Percentiles rank a stretch among this genome's conserved stretches.
phyloP scores from a whole-genome alignment of 129 eudicot species.

The Dittrichia graveolens region DNA sequence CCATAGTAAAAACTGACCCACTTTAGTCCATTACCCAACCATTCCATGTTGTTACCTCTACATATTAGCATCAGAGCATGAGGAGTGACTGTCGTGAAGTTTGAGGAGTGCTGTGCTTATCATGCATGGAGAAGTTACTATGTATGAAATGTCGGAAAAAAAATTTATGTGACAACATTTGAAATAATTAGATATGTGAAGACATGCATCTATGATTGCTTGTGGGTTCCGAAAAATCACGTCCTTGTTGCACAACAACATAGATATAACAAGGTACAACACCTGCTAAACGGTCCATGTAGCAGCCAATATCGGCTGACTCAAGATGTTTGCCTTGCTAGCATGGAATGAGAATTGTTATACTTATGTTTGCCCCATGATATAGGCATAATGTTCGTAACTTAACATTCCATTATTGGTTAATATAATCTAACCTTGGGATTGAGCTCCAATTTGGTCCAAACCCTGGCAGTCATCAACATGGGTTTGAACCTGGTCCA shows the following conservation, averaged over 20 bases:
- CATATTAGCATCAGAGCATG: too few species aligned
- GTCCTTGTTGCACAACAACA: neutral
- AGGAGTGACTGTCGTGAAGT: too few species aligned
- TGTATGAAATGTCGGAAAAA: too few species aligned
- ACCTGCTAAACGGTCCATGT: constrained; percentile 2
- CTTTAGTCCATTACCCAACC: too few species aligned
- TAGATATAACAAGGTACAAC: neutral
- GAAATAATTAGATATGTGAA: neutral
- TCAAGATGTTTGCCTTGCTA: neutral
- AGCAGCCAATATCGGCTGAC: neutral
- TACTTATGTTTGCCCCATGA: neutral
- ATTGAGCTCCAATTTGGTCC: too few species aligned
- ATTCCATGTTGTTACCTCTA: too few species aligned
- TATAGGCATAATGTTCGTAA: neutral
- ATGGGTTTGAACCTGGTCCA: neutral
- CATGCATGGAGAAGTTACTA: too few species aligned
- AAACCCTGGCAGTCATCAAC: too few species aligned
- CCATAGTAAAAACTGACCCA: too few species aligned
- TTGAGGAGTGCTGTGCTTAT: too few species aligned
- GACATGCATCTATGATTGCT: neutral
- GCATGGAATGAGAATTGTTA: neutral
- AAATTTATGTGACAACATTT: neutral
- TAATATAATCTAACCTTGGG: too few species aligned
- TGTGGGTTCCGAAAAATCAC: neutral
- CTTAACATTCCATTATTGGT: neutral